phyloP scores from a whole-genome alignment of 176 grass and related monocot species.

The Oryza glumipatula region DNA sequence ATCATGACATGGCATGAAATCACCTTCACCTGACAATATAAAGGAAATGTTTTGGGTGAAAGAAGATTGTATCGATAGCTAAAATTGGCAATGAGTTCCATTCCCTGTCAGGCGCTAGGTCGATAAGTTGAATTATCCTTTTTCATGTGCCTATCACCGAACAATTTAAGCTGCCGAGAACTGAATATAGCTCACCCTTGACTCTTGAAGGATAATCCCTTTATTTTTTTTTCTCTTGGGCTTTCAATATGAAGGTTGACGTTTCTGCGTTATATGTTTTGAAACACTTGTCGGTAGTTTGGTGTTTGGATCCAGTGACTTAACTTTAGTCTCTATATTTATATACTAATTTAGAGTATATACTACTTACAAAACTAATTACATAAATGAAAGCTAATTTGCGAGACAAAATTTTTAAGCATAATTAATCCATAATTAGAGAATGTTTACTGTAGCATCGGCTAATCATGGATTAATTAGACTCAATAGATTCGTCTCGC shows the following conservation, averaged over 20 bases:
- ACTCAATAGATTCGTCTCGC: too few relatives aligned
- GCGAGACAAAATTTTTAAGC: too few relatives aligned
- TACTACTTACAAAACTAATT: too few relatives aligned
- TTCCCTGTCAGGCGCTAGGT: neutral
- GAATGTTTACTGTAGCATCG: too few relatives aligned
- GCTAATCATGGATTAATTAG: too few relatives aligned
- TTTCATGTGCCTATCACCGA: neutral
- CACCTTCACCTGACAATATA: neutral
- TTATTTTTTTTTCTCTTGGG: neutral
- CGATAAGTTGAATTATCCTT: neutral
- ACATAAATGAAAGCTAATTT: too few relatives aligned
- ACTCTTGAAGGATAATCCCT: neutral
- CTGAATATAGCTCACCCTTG: neutral
- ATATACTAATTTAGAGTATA: too few relatives aligned
- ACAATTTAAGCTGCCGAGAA: slow-evolving; percentile 3
- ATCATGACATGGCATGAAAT: neutral
- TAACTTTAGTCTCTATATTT: too few relatives aligned
- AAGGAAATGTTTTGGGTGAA: neutral
- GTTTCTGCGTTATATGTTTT: neutral
- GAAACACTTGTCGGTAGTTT: neutral
- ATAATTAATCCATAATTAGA: too few relatives aligned
- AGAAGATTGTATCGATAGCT: neutral
- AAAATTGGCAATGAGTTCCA: neutral
- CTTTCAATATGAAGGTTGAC: neutral
- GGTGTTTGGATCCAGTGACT: too few relatives aligned